These are phyloP conservation scores for Eimeria necatrix DNA, from an alignment of 169 alveolate species.

Conservation along the genomic window DNA sequence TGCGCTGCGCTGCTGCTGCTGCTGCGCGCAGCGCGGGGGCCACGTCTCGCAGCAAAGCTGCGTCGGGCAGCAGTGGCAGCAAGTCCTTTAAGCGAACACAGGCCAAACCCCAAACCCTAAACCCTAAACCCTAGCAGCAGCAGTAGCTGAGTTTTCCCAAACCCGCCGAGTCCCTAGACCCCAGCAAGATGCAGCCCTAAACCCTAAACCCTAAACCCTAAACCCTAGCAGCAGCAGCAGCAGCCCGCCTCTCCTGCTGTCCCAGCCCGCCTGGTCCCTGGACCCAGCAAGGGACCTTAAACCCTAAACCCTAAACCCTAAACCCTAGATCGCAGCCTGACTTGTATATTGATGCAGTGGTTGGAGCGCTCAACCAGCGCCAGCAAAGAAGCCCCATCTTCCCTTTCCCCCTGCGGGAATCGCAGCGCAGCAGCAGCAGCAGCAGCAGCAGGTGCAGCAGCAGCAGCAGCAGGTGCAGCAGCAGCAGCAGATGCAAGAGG, in stretches of 20 bases:
- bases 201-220: constrained; percentile 27
- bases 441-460: too few relatives aligned
- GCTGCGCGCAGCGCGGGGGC: constrained; percentile 54
- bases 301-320: constrained; percentile 25
- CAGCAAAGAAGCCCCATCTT: constrained; percentile 24
- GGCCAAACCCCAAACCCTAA: constrained; percentile 2
- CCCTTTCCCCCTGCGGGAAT: not conserved
- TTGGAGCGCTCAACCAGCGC: constrained; percentile 44
- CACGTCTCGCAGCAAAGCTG: constrained; percentile 63
- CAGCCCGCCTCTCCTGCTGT: not conserved
- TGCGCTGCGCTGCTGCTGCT: constrained; percentile 56
- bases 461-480: too few relatives aligned
- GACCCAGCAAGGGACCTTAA: not conserved
- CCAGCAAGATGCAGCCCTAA: constrained; percentile 8
- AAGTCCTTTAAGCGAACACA: constrained; percentile 2
- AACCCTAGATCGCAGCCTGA: not conserved
- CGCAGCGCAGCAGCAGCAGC: not conserved
- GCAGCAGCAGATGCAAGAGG: too few relatives aligned
- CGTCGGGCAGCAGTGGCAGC: constrained; percentile 52
- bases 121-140: not conserved
- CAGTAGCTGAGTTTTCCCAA: not conserved
- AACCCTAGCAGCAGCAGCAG: not conserved
- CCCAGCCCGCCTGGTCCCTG: not conserved
- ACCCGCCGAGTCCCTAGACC: not conserved
- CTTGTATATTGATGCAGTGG: constrained; percentile 50